Conservation (phyloP, 139 green algal genomes). For the Tetradesmus lagerheimii region DNA sequence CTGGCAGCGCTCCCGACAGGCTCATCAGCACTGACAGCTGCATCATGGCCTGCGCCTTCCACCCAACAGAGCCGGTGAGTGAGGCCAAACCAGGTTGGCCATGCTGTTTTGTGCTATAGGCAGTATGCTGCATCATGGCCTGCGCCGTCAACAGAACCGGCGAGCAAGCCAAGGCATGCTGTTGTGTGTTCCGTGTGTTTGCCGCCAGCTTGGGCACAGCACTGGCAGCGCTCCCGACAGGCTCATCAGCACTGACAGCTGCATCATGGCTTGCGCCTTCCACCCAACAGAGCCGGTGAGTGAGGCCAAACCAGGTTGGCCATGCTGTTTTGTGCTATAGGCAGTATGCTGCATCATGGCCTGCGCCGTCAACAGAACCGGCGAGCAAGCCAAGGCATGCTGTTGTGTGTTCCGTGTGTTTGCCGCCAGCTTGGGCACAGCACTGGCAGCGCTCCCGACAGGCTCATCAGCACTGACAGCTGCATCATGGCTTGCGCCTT, state of each 20-base stretch:
- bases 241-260: constrained; percentile 38
- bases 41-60: constrained; percentile 74
- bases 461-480: constrained; percentile 19
- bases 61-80: constrained; percentile 70
- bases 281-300: constrained; percentile 73
- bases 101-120: too few relatives aligned
- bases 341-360: too few relatives aligned
- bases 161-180: too few relatives aligned
- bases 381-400: too few relatives aligned
- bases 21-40: constrained; percentile 44
- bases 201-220: constrained; percentile 57
- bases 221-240: constrained; percentile 24
- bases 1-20: constrained; percentile 24
- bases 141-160: too few relatives aligned
- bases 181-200: background rate
- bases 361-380: too few relatives aligned
- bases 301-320: too few relatives aligned
- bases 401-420: background rate
- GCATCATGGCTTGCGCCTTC: constrained; percentile 73
- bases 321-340: too few relatives aligned
- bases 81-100: too few relatives aligned
- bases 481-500: constrained; percentile 75
- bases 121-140: too few relatives aligned
- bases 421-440: constrained; percentile 57
- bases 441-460: constrained; percentile 25